Evolutionary conservation across 257 asterid genomes (phyloP).

Genomic region (Henckelia pumila): DNA sequence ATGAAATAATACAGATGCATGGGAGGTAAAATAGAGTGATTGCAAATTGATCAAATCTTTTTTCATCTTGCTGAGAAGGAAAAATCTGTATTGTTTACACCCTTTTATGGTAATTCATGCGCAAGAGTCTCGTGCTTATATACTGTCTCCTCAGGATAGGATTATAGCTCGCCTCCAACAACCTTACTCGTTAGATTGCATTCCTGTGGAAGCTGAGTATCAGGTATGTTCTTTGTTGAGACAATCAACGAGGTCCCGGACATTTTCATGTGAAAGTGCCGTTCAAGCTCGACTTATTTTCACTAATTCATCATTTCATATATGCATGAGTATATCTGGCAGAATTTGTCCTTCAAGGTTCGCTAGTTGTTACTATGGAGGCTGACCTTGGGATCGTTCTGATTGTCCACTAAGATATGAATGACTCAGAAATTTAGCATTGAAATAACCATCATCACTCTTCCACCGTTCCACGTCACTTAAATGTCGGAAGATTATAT

Average conservation of each 20-base stretch:
- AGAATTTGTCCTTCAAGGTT: background rate
- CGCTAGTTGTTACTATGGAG: background rate
- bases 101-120: slow-evolving; percentile 12
- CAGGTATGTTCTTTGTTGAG: slow-evolving; percentile 54
- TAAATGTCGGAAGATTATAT: slow-evolving; percentile 11
- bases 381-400: background rate
- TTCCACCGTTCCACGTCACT: background rate
- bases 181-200: slow-evolving; percentile 97
- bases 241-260: background rate
- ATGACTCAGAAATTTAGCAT: background rate
- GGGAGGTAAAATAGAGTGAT: background rate
- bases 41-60: background rate
- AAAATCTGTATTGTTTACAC: background rate
- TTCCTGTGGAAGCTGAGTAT: slow-evolving; percentile 96
- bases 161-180: slow-evolving; percentile 98
- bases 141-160: slow-evolving; percentile 61
- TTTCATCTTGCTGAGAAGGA: background rate
- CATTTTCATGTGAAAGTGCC: background rate
- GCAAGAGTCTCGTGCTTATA: background rate
- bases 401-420: background rate
- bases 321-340: background rate
- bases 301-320: background rate
- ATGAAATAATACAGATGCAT: background rate
- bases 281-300: background rate
- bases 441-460: background rate